Conservation (phyloP, 75 land plant species). For the Cunninghamia lanceolata region DNA sequence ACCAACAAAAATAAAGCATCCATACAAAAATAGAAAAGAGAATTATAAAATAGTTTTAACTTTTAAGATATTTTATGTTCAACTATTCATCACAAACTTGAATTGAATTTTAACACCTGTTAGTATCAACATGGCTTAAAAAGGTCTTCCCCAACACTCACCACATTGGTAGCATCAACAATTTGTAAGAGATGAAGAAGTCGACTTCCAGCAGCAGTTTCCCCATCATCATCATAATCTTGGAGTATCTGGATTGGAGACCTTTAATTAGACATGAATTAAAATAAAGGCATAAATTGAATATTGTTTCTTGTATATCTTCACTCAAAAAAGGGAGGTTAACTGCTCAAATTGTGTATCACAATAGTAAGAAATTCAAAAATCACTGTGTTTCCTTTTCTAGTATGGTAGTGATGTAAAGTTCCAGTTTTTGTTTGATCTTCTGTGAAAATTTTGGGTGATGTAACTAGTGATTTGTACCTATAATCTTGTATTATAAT, state of each 20-base stretch:
- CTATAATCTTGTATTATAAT: background rate
- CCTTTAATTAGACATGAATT: background rate
- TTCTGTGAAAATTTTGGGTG: background rate
- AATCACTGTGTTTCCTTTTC: background rate
- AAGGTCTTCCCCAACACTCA: slow-evolving; percentile 4
- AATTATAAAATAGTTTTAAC: background rate
- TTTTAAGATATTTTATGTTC: background rate
- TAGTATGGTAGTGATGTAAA: background rate
- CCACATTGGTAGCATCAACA: slow-evolving; percentile 42
- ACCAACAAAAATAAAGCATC: too few relatives aligned
- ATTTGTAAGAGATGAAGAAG: slow-evolving; percentile 45
- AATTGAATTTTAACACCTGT: background rate
- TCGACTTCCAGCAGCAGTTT: slow-evolving; percentile 49
- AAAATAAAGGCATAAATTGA: background rate
- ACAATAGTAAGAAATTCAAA: background rate
- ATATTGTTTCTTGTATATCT: background rate
- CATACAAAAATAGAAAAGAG: background rate
- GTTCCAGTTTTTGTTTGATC: background rate
- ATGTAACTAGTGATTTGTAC: background rate
- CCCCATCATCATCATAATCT: slow-evolving; percentile 59
- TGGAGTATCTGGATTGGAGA: slow-evolving; percentile 30
- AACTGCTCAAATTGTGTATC: too few relatives aligned
- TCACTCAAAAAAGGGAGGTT: background rate
- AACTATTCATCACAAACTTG: background rate
- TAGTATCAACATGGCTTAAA: background rate